These are phyloP conservation scores for Sherardia arvensis DNA, from an alignment of 257 asterid species.

Conservation along the genomic window DNA sequence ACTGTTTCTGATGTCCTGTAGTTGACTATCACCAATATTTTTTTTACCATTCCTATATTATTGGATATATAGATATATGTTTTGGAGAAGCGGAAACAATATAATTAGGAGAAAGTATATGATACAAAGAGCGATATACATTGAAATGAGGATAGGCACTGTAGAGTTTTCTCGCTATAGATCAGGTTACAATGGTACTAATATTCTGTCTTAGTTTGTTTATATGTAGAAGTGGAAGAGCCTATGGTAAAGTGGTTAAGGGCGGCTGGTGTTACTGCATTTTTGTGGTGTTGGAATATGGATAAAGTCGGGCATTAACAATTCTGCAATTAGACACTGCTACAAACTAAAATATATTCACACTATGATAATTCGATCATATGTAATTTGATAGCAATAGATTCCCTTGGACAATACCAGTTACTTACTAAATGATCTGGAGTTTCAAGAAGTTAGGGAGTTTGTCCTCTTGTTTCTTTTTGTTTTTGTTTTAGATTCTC, in stretches of 20 bases:
- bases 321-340: not conserved
- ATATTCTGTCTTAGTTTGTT: not conserved
- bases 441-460: conserved; percentile 28
- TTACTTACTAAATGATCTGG: conserved; percentile 31
- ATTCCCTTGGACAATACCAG: conserved; percentile 3
- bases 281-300: conserved; percentile 1
- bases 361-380: not conserved
- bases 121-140: not conserved
- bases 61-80: no score
- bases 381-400: not conserved
- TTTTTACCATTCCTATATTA: not conserved
- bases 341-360: not conserved
- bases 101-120: not conserved
- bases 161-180: not conserved
- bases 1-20: not conserved
- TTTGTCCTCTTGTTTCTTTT: conserved; percentile 48
- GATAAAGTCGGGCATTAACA: not conserved
- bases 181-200: not conserved
- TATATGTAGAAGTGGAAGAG: not conserved
- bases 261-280: not conserved
- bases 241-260: not conserved
- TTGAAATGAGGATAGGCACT: not conserved
- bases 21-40: not conserved
- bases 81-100: no score
- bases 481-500: conserved; percentile 39